Evolutionary conservation across 768 basidiomycete genomes (phyloP).

Genomic region (Collybia mongolica): DNA sequence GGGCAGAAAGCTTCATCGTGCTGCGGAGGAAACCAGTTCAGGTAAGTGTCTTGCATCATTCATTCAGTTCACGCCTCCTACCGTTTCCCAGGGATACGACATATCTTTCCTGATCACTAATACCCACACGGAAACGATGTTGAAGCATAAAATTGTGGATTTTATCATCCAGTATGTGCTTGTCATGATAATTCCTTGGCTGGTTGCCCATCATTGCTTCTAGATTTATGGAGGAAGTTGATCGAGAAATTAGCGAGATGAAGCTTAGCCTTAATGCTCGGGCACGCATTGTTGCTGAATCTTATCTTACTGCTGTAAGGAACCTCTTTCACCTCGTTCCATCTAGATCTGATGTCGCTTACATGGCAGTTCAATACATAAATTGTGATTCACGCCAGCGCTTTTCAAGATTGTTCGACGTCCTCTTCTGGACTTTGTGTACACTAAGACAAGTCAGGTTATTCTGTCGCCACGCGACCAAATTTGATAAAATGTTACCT

Average conservation of each 20-base stretch:
- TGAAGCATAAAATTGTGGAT: constrained; percentile 99
- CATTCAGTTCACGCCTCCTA: background rate
- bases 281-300: constrained; percentile 96
- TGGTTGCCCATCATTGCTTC: background rate
- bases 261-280: constrained; percentile 95
- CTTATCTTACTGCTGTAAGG: constrained; percentile 87
- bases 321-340: background rate
- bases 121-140: constrained; percentile 95
- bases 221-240: constrained; percentile 99
- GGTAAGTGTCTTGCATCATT: constrained; percentile 40
- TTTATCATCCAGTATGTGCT: constrained; percentile 92
- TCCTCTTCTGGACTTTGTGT: no score
- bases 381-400: constrained; percentile 2
- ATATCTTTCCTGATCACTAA: constrained; percentile 99
- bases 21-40: constrained; percentile 91
- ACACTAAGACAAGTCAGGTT: no score
- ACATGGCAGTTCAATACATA: constrained; percentile 36
- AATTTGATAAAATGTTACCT: no score
- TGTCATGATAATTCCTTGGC: background rate
- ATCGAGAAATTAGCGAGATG: constrained; percentile 99
- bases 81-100: constrained; percentile 81
- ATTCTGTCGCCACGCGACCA: no score
- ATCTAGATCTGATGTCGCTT: constrained; percentile 5
- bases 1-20: constrained; percentile 97
- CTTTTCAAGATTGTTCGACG: no score